phyloP scores from a whole-genome alignment of 2,329 filamentous ascomycete genomes.

The Colletotrichum simmondsii region DNA sequence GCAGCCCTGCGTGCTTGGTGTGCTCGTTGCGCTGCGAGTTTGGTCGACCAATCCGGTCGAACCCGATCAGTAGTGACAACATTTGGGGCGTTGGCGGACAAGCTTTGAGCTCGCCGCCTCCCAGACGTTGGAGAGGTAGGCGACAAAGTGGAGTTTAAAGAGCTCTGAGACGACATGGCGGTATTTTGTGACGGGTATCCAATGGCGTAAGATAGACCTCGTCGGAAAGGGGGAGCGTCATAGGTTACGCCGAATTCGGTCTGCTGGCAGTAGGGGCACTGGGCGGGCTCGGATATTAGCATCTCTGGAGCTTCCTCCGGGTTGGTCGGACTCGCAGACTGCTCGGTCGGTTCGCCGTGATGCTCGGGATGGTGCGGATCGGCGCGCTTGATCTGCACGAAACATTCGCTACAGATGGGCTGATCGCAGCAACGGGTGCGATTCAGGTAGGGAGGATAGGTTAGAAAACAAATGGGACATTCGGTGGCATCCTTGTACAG shows the following conservation, averaged over 20 bases:
- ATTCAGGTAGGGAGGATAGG: slow-evolving; percentile 95
- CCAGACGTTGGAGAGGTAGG: slow-evolving; percentile 50
- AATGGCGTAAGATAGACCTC: slow-evolving; percentile 79
- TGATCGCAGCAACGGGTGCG: slow-evolving; percentile 96
- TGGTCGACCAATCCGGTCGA: slow-evolving; percentile 93
- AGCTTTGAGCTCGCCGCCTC: slow-evolving; percentile 63
- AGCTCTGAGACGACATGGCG: slow-evolving; percentile 89
- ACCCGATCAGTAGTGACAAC: slow-evolving; percentile 95
- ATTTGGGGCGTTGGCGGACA: slow-evolving; percentile 85
- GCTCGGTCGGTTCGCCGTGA: slow-evolving; percentile 56
- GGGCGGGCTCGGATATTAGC: slow-evolving; percentile 89
- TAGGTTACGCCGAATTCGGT: slow-evolving; percentile 98
- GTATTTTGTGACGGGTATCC: slow-evolving; percentile 65
- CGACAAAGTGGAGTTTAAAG: slow-evolving; percentile 71
- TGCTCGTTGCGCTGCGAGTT: slow-evolving; percentile 84
- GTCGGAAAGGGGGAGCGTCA: slow-evolving; percentile 85
- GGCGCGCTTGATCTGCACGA: slow-evolving; percentile 96
- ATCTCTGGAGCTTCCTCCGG: slow-evolving; percentile 67
- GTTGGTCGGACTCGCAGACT: slow-evolving; percentile 48
- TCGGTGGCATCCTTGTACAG: slow-evolving; percentile 92
- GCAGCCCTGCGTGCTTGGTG: slow-evolving; percentile 89
- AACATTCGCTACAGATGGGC: slow-evolving; percentile 96
- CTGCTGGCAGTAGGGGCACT: slow-evolving; percentile 94
- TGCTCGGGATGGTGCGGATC: slow-evolving; percentile 92
- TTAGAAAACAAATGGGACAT: slow-evolving; percentile 96